These are phyloP conservation scores for Globisporangium perplexum DNA, from an alignment of 352 stramenopile genomes.

Conservation along the genomic window DNA sequence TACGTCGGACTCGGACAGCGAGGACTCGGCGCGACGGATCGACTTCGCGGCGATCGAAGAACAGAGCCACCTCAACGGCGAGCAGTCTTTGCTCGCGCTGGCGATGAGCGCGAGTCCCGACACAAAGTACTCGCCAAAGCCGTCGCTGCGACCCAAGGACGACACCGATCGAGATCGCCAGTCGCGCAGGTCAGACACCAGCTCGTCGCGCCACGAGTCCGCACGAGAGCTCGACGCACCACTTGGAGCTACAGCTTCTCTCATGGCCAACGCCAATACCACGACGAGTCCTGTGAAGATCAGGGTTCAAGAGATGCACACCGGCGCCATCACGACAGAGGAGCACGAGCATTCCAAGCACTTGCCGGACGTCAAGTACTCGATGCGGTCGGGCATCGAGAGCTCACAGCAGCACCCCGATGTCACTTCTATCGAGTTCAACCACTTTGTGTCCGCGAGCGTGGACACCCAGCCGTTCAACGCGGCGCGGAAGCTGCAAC, in stretches of 20 bases:
- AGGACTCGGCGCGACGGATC: background rate
- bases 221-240: background rate
- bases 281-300: slow-evolving; percentile 10
- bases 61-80: slow-evolving; percentile 10
- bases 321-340: slow-evolving; percentile 7
- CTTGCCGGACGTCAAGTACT: slow-evolving; percentile 11
- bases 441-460: background rate
- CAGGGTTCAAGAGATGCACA: slow-evolving; percentile 7
- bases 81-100: slow-evolving; percentile 13
- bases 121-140: background rate
- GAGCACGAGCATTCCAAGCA: slow-evolving; percentile 10
- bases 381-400: slow-evolving; percentile 1
- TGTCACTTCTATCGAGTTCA: background rate
- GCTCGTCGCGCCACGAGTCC: background rate
- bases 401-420: background rate
- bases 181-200: background rate
- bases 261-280: background rate
- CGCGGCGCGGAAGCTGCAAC: slow-evolving; percentile 9
- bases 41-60: slow-evolving; percentile 9
- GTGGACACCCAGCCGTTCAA: slow-evolving; percentile 3
- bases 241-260: background rate
- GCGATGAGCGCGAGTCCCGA: slow-evolving; percentile 1
- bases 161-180: background rate
- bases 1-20: background rate
- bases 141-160: background rate